Percentiles rank a stretch among this genome's conserved stretches.
Evolutionary conservation across 805 yeast species (phyloP).

Genomic region (Candida odintsovae): DNA sequence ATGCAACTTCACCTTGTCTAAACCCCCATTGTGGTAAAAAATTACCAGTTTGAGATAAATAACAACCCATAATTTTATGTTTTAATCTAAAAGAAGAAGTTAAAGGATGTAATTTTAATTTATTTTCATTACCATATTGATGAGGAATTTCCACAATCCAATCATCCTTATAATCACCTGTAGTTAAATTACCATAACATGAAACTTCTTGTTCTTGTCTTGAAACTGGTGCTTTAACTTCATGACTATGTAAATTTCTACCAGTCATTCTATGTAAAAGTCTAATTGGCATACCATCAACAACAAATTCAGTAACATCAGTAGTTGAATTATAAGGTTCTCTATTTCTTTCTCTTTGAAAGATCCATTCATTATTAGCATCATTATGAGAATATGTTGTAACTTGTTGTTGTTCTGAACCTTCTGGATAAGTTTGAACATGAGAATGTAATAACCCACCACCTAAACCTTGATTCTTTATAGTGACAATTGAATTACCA

Average conservation of each 20-base stretch:
- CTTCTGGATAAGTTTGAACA: conserved; percentile 78
- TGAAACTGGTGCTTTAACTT: conserved; percentile 68
- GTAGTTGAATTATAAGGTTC: conserved; percentile 16
- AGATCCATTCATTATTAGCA: conserved; percentile 73
- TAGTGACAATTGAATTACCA: conserved; percentile 43
- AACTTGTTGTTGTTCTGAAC: conserved; percentile 90
- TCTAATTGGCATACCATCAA: conserved; percentile 64
- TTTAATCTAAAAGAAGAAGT: conserved; percentile 77
- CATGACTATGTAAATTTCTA: conserved; percentile 78
- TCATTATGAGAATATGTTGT: conserved; percentile 92
- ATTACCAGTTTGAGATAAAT: conserved; percentile 77
- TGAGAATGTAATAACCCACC: conserved; percentile 77
- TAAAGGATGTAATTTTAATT: conserved; percentile 61
- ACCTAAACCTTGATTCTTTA: conserved; percentile 63
- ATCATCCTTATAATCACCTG: conserved; percentile 71
- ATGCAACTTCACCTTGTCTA: conserved; percentile 93
- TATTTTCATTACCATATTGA: conserved; percentile 51
- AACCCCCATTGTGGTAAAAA: conserved; percentile 95
- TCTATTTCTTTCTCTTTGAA: conserved; percentile 51
- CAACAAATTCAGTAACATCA: conserved; percentile 28
- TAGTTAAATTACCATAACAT: conserved; percentile 59
- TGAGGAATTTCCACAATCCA: conserved; percentile 71
- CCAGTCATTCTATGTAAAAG: conserved; percentile 66
- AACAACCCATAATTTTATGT: conserved; percentile 68
- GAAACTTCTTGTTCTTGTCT: conserved; percentile 72